Percentiles rank a stretch among this genome's conserved stretches.
These are phyloP conservation scores for Protomyces pachydermus DNA, from an alignment of 1,139 yeast genomes.

Conservation along the genomic window DNA sequence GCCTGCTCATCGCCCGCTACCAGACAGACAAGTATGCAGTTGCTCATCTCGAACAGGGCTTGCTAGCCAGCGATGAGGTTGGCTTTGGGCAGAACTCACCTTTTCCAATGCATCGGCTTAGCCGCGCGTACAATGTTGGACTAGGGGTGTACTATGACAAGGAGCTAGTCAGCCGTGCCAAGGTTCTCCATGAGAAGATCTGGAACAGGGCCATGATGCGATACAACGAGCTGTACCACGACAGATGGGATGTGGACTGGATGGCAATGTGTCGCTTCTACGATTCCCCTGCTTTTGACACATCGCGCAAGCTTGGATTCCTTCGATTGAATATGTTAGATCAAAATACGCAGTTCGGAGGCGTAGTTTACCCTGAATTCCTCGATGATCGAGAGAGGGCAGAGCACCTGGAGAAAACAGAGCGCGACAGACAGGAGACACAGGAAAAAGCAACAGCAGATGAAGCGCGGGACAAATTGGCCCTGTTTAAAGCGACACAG, in stretches of 20 bases:
- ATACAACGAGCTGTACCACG: not conserved
- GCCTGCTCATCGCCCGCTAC: not conserved
- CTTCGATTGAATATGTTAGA: not conserved
- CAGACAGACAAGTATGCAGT: conserved; percentile 8
- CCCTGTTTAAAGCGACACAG: no score
- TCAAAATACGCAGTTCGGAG: not conserved
- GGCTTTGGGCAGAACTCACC: conserved; percentile 4
- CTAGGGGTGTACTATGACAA: not conserved
- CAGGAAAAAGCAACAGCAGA: not conserved
- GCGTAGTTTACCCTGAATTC: not conserved
- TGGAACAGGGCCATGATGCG: conserved; percentile 8
- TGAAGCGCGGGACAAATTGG: not conserved
- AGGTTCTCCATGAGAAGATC: conserved; percentile 11
- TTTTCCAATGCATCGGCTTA: not conserved
- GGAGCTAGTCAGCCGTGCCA: not conserved
- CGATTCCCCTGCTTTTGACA: conserved; percentile 1
- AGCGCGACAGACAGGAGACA: not conserved
- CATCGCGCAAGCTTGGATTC: conserved; percentile 13
- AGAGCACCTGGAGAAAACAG: not conserved
- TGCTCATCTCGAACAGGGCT: conserved; percentile 9
- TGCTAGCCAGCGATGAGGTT: conserved; percentile 3
- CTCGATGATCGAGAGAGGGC: not conserved
- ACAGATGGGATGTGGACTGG: conserved; percentile 13
- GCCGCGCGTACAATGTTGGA: conserved; percentile 9
- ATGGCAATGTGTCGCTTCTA: conserved; percentile 8